Percentiles rank a stretch among this genome's conserved stretches.
These are phyloP conservation scores for Mycena polygramma DNA, from an alignment of 768 basidiomycete species.

Conservation along the genomic window DNA sequence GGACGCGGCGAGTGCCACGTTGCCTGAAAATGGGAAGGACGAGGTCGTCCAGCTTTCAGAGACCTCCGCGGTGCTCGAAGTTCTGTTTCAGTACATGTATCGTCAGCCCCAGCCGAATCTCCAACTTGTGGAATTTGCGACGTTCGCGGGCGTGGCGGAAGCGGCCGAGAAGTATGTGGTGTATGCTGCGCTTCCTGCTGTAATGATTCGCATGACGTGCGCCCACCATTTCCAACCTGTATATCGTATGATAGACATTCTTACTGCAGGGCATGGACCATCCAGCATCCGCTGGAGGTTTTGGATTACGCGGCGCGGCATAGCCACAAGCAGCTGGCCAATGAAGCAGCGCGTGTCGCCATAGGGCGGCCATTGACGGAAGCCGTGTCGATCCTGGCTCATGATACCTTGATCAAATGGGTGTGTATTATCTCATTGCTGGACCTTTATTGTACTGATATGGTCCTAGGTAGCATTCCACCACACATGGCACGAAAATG, in stretches of 20 bases:
- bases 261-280: no score
- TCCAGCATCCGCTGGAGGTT: not conserved
- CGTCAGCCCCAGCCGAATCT: slow-evolving; percentile 38
- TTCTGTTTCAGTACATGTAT: slow-evolving; percentile 41
- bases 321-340: not conserved
- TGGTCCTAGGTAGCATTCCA: not conserved
- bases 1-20: not conserved
- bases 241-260: no score
- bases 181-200: no score
- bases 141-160: slow-evolving; percentile 4
- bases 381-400: not conserved
- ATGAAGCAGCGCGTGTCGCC: not conserved
- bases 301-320: slow-evolving; percentile 1
- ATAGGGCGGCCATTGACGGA: not conserved
- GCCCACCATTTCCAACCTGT: no score
- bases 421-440: not conserved
- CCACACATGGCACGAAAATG: not conserved
- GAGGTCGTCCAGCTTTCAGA: slow-evolving; percentile 23
- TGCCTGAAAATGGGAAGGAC: not conserved
- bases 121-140: slow-evolving; percentile 24
- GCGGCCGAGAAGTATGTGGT: no score
- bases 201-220: no score
- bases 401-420: slow-evolving; percentile 5
- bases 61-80: slow-evolving; percentile 35
- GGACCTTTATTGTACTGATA: not conserved